Evolutionary conservation across 306 rosid genomes (phyloP).

Genomic region (Sphenostylis stenocarpa): DNA sequence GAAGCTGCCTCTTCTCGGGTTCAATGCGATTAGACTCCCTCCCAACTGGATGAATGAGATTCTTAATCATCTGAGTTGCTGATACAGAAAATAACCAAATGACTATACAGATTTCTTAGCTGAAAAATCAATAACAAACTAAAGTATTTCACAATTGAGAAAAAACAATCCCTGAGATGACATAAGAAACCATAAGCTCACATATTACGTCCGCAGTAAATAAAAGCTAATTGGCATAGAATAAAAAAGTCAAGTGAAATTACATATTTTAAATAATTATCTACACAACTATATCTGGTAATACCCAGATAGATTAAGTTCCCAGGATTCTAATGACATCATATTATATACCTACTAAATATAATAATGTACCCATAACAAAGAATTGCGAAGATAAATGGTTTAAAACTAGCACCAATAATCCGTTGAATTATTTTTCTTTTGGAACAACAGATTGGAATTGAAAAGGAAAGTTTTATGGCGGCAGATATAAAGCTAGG

Average conservation of each 20-base stretch:
- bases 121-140: not conserved
- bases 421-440: not conserved
- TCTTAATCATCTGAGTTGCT: conserved; percentile 40
- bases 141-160: not conserved
- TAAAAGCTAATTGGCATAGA: not conserved
- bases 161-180: not conserved
- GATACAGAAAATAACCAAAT: conserved; percentile 25
- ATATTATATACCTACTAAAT: not conserved
- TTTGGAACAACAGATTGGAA: not conserved
- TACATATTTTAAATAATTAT: not conserved
- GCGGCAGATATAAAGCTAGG: not conserved
- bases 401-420: not conserved
- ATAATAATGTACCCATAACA: not conserved
- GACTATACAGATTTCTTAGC: not conserved
- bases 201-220: not conserved
- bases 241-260: not conserved
- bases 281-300: not conserved
- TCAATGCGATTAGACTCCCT: conserved; percentile 21
- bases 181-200: not conserved
- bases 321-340: not conserved
- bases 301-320: not conserved
- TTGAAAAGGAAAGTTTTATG: not conserved
- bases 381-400: not conserved
- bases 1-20: conserved; percentile 25
- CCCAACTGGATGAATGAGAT: conserved; percentile 29